Conservation (phyloP, 1,139 yeast genomes). For the Suhomyces yuchorum region DNA sequence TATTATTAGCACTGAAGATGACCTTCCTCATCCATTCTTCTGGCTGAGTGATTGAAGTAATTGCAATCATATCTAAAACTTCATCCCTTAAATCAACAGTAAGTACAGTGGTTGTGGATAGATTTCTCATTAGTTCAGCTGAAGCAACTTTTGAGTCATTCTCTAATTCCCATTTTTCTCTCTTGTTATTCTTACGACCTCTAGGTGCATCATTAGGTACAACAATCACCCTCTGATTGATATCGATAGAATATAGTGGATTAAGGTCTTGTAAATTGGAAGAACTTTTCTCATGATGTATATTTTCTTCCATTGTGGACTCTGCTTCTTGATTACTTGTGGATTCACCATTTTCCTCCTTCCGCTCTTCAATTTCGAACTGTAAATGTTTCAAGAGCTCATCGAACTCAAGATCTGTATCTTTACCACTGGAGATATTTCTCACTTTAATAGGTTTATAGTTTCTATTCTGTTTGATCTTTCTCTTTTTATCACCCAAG, state of each 20-base stretch:
- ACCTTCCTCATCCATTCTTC: conserved; percentile 92
- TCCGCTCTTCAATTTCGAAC: conserved; percentile 39
- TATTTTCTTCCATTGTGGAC: conserved; percentile 21
- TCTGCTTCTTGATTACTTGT: background rate
- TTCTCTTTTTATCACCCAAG: conserved; percentile 42
- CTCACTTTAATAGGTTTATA: conserved; percentile 77
- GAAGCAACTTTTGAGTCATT: conserved; percentile 70
- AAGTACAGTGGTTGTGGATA: conserved; percentile 69
- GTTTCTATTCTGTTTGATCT: conserved; percentile 25
- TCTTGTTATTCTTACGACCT: conserved; percentile 70
- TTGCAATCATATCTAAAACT: conserved; percentile 75
- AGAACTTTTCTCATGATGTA: conserved; percentile 7
- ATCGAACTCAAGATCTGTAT: conserved; percentile 68
- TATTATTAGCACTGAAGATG: conserved; percentile 55
- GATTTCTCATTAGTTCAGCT: conserved; percentile 51
- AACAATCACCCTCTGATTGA: conserved; percentile 59
- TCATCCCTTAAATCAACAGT: conserved; percentile 82
- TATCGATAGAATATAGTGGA: conserved; percentile 41
- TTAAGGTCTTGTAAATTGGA: conserved; percentile 19
- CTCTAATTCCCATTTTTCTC: conserved; percentile 79
- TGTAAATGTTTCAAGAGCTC: conserved; percentile 59
- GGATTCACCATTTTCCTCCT: background rate
- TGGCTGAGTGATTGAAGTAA: conserved; percentile 71
- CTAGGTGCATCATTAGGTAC: conserved; percentile 74
- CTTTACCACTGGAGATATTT: conserved; percentile 59